Evolutionary conservation across 805 yeast species (phyloP).

Genomic region (Cyberlindnera nakhonratchasimensis): DNA sequence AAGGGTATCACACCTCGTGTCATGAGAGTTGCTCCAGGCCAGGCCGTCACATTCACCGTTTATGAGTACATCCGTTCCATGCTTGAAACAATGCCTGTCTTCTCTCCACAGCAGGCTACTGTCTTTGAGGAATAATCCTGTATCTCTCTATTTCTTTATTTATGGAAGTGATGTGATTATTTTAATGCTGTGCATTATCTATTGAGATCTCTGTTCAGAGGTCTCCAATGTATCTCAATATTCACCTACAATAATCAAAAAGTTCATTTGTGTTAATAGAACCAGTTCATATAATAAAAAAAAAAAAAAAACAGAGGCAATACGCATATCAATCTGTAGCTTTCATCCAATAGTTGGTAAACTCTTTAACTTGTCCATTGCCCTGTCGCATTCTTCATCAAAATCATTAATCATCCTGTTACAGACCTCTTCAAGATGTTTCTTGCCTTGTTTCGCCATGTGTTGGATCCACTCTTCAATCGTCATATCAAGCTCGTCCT

Average conservation of each 20-base stretch:
- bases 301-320: too few species aligned
- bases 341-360: slow-evolving; percentile 29
- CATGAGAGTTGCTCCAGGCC: slow-evolving; percentile 99
- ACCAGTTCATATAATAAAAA: too few species aligned
- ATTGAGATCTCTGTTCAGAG: too few species aligned
- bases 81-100: slow-evolving; percentile 42
- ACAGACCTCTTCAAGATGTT: slow-evolving; percentile 44
- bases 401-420: slow-evolving; percentile 46
- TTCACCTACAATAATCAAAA: too few species aligned
- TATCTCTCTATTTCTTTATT: too few species aligned
- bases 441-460: slow-evolving; percentile 52
- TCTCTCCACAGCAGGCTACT: slow-evolving; percentile 27
- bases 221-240: too few species aligned
- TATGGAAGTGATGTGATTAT: too few species aligned
- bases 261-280: too few species aligned
- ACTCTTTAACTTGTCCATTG: slow-evolving; percentile 39
- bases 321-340: too few species aligned
- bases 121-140: slow-evolving; percentile 30
- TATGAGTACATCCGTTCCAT: slow-evolving; percentile 80
- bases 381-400: slow-evolving; percentile 46
- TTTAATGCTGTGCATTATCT: too few species aligned
- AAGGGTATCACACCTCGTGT: slow-evolving; percentile 98
- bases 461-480: slow-evolving; percentile 65
- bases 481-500: slow-evolving; percentile 62
- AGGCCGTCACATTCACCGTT: slow-evolving; percentile 96